Base-by-base conservation (phyloP, 208 protist species). In the Wallacemonas rigidus region DNA sequence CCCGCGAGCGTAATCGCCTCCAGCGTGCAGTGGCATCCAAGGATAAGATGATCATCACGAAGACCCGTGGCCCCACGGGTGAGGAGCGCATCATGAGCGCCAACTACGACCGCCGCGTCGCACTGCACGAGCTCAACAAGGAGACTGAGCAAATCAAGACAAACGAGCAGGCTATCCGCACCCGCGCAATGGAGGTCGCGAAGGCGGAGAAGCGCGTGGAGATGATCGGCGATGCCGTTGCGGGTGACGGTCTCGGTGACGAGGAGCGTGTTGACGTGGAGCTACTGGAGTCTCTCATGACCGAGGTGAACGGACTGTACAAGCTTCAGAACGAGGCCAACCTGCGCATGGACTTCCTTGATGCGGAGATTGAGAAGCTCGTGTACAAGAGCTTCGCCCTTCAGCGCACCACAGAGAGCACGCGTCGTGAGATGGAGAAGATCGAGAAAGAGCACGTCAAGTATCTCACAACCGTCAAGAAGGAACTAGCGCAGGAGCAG, bases 231-330 rank as follows among this genome's bases (percentile, higher is more conserved):
- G 80, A 89, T 53, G 85, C 87, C 45, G 77, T 94, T 58, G 74
- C 80, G 8, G 85, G 87, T 11, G 85, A 89, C 11, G 82, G 71
- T 8, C 65, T 79, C 17, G 57, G 45, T 40, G 75, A 84, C 15
- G 88, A 86, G 40, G 87, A 92, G 53, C 86, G 84, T 43, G 83
- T 92, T 3, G 87, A 95, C 75, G 81, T 82, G 26, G 83, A 91
- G 56, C 72, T 88, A 17, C 58, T 88, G 7, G 87, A 95, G 5
- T 76, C 74, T 41, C 67, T 92, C 44, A 78, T 83, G 48, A 81
- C 69, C 26, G 87, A 95, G 71, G 86, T 91, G n/a, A 48, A 86
- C 48, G 75, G 77, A 3, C 57, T 92, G 48, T 80, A 88, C 70
- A 68, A 84, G 15, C 76, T 84, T 48, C 81, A 87, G 40, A 38